Percentiles rank a stretch among this genome's conserved stretches.
phyloP scores from a whole-genome alignment of 2,329 filamentous ascomycete species.

The Neonectria coccinea region DNA sequence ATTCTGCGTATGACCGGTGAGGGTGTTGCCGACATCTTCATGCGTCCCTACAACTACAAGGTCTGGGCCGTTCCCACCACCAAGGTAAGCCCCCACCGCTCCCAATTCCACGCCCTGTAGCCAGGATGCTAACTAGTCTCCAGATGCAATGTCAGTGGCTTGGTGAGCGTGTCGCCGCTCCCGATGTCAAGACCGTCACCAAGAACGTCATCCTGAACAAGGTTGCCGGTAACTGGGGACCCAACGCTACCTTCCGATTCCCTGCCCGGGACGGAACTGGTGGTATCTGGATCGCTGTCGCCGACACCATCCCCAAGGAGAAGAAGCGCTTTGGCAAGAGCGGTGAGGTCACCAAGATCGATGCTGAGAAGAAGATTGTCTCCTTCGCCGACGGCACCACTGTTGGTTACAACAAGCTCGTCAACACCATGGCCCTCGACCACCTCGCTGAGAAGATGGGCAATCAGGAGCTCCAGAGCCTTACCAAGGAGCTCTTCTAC shows the following conservation, averaged over 20 bases:
- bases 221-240: constrained; percentile 96
- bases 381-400: constrained; percentile 86
- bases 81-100: constrained; percentile 70
- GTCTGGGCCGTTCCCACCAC: constrained; percentile 99
- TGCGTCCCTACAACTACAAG: constrained; percentile 99
- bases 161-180: constrained; percentile 96
- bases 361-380: constrained; percentile 86
- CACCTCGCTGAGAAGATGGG: constrained; percentile 87
- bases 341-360: constrained; percentile 86
- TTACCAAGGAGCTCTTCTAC: constrained; percentile 95
- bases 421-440: constrained; percentile 98
- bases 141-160: constrained; percentile 99
- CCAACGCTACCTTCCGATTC: constrained; percentile 98
- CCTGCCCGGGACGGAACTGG: constrained; percentile 94
- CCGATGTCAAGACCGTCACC: constrained; percentile 92
- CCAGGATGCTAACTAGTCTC: constrained; percentile 19
- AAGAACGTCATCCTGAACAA: constrained; percentile 97
- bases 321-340: constrained; percentile 92
- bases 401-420: constrained; percentile 89
- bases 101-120: neutral
- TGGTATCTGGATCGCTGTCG: constrained; percentile 98
- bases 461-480: constrained; percentile 82
- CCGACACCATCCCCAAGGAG: constrained; percentile 89
- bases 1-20: constrained; percentile 91
- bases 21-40: constrained; percentile 94